A percentile compares a stretch with the other conserved stretches of the same genome.
These are phyloP conservation scores for Aspergillus tubingensis DNA, from an alignment of 2,329 filamentous ascomycete genomes.

Conservation along the genomic window DNA sequence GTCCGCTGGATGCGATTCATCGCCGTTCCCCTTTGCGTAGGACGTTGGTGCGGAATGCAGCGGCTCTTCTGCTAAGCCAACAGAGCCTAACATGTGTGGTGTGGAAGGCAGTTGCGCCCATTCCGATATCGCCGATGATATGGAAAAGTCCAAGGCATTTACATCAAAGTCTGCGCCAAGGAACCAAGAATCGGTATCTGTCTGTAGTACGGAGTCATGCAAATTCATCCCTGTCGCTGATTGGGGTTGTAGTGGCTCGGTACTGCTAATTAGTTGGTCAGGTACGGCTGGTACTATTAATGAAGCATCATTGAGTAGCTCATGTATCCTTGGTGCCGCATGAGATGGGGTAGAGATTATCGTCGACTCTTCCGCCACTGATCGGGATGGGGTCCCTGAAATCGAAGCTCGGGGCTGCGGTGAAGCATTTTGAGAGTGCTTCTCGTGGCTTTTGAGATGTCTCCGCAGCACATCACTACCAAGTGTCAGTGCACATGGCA, in stretches of 20 bases:
- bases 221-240: constrained; percentile 5
- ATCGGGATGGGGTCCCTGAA: background rate
- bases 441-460: constrained; percentile 18
- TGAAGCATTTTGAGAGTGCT: constrained; percentile 7
- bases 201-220: constrained; percentile 3
- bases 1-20: background rate
- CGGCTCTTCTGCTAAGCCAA: background rate
- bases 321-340: background rate
- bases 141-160: constrained; percentile 19
- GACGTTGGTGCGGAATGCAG: background rate
- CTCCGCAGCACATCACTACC: constrained; percentile 19
- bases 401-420: background rate
- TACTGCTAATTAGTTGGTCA: background rate
- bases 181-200: constrained; percentile 20
- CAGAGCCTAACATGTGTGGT: background rate
- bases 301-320: background rate
- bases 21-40: background rate
- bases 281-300: background rate
- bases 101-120: constrained; percentile 20
- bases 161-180: constrained; percentile 21
- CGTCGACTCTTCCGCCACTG: background rate
- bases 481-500: background rate
- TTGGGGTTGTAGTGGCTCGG: background rate
- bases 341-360: background rate
- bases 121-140: constrained; percentile 22